These are phyloP conservation scores for Talaromyces wortmannii DNA, from an alignment of 495 filamentous ascomycete genomes.

Conservation along the genomic window DNA sequence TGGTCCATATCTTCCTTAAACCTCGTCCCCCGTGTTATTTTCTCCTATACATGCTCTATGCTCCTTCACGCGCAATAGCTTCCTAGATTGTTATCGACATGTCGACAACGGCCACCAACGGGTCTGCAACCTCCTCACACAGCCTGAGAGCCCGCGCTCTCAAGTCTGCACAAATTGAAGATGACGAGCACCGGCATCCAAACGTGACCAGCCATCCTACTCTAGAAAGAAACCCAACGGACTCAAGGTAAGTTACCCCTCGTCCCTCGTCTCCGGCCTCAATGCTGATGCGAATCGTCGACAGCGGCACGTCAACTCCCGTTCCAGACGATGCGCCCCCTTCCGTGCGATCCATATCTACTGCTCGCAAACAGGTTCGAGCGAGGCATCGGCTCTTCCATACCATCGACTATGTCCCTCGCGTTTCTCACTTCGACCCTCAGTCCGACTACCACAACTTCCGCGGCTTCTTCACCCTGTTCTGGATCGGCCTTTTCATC, in stretches of 20 bases:
- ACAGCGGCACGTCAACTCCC: conserved; percentile 82
- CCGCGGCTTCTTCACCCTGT: conserved; percentile 92
- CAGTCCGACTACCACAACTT: conserved; percentile 89
- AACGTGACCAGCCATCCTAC: neutral
- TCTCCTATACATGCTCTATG: too few species aligned
- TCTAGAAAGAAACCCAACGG: neutral
- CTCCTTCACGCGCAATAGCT: neutral
- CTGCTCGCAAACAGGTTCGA: conserved; percentile 76
- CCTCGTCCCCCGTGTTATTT: too few species aligned
- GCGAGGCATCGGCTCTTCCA: conserved; percentile 86
- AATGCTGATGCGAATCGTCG: neutral
- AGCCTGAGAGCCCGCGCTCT: conserved; percentile 3
- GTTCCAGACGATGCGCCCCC: conserved; percentile 86
- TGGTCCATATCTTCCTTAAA: too few species aligned
- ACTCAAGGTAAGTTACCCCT: neutral
- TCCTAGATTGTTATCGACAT: neutral
- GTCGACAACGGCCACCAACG: conserved; percentile 5
- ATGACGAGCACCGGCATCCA: neutral
- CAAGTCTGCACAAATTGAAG: neutral
- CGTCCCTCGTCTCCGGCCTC: neutral
- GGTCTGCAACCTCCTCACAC: conserved; percentile 3
- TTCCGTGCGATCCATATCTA: conserved; percentile 77
- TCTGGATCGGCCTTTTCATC: conserved; percentile 94
- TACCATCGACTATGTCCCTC: conserved; percentile 87
- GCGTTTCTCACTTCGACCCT: conserved; percentile 94